Conservation (phyloP, 2,329 filamentous ascomycete species). For the Karstenula rhodostoma region DNA sequence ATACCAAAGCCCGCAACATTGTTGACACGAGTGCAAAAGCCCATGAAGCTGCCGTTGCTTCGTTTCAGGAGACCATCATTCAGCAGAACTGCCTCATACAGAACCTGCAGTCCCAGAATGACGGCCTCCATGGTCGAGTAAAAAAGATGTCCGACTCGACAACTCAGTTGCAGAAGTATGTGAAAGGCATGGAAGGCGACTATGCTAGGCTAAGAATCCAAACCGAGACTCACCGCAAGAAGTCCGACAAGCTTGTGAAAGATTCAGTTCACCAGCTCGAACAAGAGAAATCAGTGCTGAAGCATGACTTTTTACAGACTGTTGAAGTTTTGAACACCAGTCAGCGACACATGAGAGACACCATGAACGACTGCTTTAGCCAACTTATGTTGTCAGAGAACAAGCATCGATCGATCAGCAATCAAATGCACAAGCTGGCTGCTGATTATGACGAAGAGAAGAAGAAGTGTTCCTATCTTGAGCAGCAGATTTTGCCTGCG, state of each 20-base stretch:
- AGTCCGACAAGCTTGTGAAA: constrained; percentile 23
- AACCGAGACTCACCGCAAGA: constrained; percentile 17
- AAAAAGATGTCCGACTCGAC: constrained; percentile 24
- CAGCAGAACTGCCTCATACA: constrained; percentile 19
- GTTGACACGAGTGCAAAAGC: constrained; percentile 11
- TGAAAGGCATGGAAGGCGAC: constrained; percentile 39
- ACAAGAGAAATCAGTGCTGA: constrained; percentile 30
- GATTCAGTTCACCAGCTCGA: constrained; percentile 30
- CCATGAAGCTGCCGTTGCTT: constrained; percentile 17
- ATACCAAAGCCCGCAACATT: constrained; percentile 12
- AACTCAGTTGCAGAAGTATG: constrained; percentile 33
- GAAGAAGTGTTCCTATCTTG: constrained; percentile 29
- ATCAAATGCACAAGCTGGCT: constrained; percentile 23
- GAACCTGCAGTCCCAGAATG: constrained; percentile 19
- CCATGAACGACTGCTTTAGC: constrained; percentile 27
- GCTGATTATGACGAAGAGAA: constrained; percentile 31
- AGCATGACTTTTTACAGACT: constrained; percentile 20
- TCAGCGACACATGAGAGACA: constrained; percentile 22
- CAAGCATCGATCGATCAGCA: constrained; percentile 21
- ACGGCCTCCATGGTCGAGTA: constrained; percentile 12
- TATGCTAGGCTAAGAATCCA: constrained; percentile 32
- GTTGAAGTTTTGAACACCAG: constrained; percentile 22
- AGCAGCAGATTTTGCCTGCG: constrained; percentile 28
- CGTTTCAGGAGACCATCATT: constrained; percentile 19
- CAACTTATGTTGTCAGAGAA: constrained; percentile 23